phyloP scores from a whole-genome alignment of 179 eudicot genomes.

The Camellia oleifera region DNA sequence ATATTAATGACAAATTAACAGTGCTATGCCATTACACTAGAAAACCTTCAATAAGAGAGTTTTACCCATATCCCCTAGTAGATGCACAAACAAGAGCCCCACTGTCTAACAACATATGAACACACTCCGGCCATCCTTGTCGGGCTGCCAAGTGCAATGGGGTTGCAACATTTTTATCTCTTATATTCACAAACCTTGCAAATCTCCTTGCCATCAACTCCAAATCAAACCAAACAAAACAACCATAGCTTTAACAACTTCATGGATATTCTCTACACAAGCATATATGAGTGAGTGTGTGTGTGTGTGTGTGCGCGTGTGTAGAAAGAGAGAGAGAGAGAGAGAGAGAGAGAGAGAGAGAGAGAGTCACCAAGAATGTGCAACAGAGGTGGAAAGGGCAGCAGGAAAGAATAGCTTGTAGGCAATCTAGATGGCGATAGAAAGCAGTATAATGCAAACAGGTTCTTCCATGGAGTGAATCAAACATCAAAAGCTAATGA shows the following conservation, averaged over 20 bases:
- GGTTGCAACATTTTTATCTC: conserved; percentile 82
- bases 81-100: conserved; percentile 88
- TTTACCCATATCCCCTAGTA: conserved; percentile 55
- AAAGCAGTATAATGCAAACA: conserved; percentile 91
- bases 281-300: too few species aligned
- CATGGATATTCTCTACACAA: too few species aligned
- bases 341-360: neutral
- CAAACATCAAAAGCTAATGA: conserved; percentile 25
- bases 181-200: conserved; percentile 80
- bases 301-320: neutral
- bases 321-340: too few species aligned
- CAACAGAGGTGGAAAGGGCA: conserved; percentile 69
- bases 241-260: neutral
- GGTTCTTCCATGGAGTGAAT: conserved; percentile 58
- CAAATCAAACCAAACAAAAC: conserved; percentile 7
- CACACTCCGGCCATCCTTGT: conserved; percentile 62
- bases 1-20: neutral
- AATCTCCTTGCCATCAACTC: conserved; percentile 62
- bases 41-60: neutral
- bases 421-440: conserved; percentile 70
- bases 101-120: conserved; percentile 60
- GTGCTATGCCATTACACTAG: neutral
- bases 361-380: conserved; percentile 60
- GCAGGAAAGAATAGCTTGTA: conserved; percentile 65
- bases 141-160: conserved; percentile 92